Evolutionary conservation across 2,329 filamentous ascomycete species (phyloP), one percentile per base, ranked within the genome.

Genomic region (Davidsoniella eucalypti): DNA sequence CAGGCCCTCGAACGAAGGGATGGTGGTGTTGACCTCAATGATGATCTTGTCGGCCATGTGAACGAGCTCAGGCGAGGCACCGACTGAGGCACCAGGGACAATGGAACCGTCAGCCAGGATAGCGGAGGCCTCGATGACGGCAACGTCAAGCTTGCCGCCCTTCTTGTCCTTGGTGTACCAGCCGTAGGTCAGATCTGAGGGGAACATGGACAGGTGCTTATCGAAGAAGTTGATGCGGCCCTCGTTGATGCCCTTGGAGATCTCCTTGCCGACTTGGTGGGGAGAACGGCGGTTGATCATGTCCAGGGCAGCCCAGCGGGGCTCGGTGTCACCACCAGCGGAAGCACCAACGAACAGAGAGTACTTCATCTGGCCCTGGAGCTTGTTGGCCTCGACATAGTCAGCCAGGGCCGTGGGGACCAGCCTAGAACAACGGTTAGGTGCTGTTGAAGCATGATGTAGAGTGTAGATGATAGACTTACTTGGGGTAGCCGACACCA

Each of bases 1-100:
- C 16, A 94, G 75, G 48, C 86, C 87, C 63, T 92, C 82, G 60
- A 94, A 88, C 41, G 78, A 86, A 4, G 87, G 87, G 47, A 84
- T 76, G 1, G 86, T 71, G 0, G 87, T 94, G 70, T 94, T 94
- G 66, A 94, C 83, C 68, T 94, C 87, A 60, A 94, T 85, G 60
- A 94, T 87, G 66, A 94, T 78, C 70, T 94, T 94, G 63, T 94
- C 85, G 47, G 87, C 85, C 77, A 93, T 86, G 66, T 94, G 86
- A 45, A 94, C 73, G 49, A 94, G 72, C 64, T 94, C 87, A 4
- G 87, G 87, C 2, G 81, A 84, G 10, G 87, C 87, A 50, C 87
- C 87, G 23, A 94, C 85, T 8, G 81, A 87, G 33, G 87, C 86
- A 57, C 87, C 87, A 4, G 84, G 86, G 41, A 94, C 83, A 58